These are phyloP conservation scores for Alopecurus myosuroides DNA, from an alignment of 176 grass and related monocot species.

Conservation along the genomic window DNA sequence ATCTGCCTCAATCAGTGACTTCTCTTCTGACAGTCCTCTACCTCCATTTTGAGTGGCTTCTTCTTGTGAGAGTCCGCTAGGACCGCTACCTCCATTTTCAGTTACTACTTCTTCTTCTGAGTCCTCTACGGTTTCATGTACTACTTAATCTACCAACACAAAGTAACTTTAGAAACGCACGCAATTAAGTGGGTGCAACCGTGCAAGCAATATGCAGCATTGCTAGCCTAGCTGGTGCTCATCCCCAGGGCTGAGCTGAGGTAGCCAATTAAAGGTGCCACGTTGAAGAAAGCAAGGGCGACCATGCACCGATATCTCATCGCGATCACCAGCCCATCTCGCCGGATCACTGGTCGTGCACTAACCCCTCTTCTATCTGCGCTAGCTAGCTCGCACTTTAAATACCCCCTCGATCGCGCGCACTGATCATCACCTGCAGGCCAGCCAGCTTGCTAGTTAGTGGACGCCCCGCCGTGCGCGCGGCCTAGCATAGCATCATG, in stretches of 20 bases:
- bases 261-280: background rate
- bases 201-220: conserved; percentile 1
- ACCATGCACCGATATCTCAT: background rate
- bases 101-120: background rate
- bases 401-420: background rate
- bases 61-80: background rate
- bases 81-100: background rate
- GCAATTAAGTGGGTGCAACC: background rate
- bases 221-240: background rate
- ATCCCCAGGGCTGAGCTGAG: background rate
- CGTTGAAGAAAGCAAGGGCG: background rate
- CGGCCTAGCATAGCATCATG: background rate
- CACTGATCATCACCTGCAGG: background rate
- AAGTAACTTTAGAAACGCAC: background rate
- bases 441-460: background rate
- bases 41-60: background rate
- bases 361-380: background rate
- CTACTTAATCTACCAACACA: background rate
- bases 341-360: background rate
- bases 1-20: background rate
- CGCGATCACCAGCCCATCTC: background rate
- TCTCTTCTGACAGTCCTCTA: background rate
- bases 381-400: background rate
- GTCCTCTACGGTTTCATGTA: background rate
- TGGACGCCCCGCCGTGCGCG: background rate